Conservation (phyloP, 345 rosid species). For the Sonneratia alba region DNA sequence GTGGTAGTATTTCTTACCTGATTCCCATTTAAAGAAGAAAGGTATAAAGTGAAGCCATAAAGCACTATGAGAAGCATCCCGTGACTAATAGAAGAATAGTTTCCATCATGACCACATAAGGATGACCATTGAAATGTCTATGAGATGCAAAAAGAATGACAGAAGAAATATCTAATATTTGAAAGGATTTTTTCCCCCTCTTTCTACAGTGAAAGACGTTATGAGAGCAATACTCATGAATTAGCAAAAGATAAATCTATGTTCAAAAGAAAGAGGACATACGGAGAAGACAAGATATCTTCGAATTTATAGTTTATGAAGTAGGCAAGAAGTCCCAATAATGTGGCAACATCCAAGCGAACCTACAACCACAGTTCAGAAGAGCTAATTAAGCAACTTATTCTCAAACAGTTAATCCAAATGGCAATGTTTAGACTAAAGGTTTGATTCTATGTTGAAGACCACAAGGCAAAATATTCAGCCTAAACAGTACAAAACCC, state of each 20-base stretch:
- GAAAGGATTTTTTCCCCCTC: not conserved
- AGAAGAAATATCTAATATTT: not conserved
- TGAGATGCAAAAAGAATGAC: not conserved
- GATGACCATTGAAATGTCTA: not conserved
- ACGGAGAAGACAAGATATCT: conserved; percentile 80
- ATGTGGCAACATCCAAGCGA: conserved; percentile 71
- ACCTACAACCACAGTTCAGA: conserved; percentile 43
- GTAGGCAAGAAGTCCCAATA: conserved; percentile 86
- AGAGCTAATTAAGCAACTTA: conserved; percentile 1
- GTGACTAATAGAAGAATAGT: not conserved
- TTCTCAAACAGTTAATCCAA: not conserved
- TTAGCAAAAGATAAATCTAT: not conserved
- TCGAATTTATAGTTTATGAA: conserved; percentile 90
- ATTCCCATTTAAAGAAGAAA: not conserved
- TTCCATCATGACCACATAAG: not conserved
- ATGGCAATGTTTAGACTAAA: not conserved
- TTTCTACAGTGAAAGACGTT: not conserved
- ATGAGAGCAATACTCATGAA: not conserved
- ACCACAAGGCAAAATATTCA: too few species aligned
- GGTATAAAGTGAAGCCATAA: not conserved
- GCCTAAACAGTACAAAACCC: too few species aligned
- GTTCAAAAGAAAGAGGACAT: conserved; percentile 17
- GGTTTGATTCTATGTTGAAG: too few species aligned
- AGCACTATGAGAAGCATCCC: not conserved
- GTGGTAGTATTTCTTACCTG: not conserved